Percentiles rank a stretch among this genome's conserved stretches.
Conservation (phyloP, 2,329 filamentous ascomycete species). For the Colletotrichum siamense region DNA sequence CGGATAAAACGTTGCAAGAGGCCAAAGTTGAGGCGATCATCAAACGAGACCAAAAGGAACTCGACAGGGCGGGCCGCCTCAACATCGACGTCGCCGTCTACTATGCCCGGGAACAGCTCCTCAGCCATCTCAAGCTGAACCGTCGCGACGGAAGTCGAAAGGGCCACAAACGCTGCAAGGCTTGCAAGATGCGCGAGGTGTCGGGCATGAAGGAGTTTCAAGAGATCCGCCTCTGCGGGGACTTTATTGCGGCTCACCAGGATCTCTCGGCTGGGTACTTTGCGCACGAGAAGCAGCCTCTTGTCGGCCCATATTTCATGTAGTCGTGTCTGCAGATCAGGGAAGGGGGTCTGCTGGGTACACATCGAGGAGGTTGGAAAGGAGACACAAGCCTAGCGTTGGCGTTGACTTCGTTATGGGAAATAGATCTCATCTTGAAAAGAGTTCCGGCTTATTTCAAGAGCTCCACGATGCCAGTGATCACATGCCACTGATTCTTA, state of each 20-base stretch:
- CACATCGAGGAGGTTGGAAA: not conserved
- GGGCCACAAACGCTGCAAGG: not conserved
- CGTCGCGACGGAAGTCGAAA: not conserved
- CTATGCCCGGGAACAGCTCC: not conserved
- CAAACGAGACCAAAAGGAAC: not conserved
- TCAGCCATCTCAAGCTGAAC: not conserved
- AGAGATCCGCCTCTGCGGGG: not conserved
- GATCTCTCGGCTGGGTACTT: not conserved
- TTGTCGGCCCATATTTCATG: not conserved
- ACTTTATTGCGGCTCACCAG: not conserved
- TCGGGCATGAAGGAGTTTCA: not conserved
- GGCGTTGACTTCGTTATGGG: not conserved
- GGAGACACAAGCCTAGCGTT: not conserved
- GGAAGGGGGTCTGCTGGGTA: not conserved
- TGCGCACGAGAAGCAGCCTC: not conserved
- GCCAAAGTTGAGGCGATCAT: not conserved
- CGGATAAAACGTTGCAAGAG: not conserved
- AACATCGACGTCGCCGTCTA: not conserved
- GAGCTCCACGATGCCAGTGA: not conserved
- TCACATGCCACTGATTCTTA: not conserved
- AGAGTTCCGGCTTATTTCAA: not conserved
- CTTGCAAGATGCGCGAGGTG: not conserved
- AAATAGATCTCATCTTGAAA: not conserved
- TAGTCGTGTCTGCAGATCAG: not conserved
- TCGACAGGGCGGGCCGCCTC: not conserved